A percentile compares a stretch with the other conserved stretches of the same genome.
Conservation (phyloP, 1,284 basidiomycete genomes). For the Cryptococcus maquisensis region DNA sequence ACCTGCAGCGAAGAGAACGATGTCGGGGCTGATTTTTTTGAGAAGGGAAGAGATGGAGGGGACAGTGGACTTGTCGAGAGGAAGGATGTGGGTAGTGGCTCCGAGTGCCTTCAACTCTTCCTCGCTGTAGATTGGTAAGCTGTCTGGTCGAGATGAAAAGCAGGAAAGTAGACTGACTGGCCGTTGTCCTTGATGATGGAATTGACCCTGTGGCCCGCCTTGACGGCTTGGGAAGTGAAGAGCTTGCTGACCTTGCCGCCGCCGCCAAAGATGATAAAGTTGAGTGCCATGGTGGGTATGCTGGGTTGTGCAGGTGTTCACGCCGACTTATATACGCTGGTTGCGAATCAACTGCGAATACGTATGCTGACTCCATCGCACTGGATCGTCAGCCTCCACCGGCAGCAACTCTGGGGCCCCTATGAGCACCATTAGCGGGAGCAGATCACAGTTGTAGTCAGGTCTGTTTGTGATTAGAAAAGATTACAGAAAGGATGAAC, state of each 20-base stretch:
- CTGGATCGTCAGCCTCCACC: too few relatives aligned
- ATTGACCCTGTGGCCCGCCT: conserved; percentile 52
- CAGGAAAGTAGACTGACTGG: conserved; percentile 30
- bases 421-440: too few relatives aligned
- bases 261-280: conserved; percentile 44
- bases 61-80: conserved; percentile 58
- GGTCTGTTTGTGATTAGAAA: too few relatives aligned
- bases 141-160: not conserved
- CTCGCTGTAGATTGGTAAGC: conserved; percentile 21
- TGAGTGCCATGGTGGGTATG: conserved; percentile 1
- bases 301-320: not conserved
- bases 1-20: conserved; percentile 65
- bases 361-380: too few relatives aligned
- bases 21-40: conserved; percentile 51
- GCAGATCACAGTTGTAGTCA: too few relatives aligned
- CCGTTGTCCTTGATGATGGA: conserved; percentile 57
- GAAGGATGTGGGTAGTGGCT: conserved; percentile 58
- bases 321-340: too few relatives aligned
- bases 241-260: conserved; percentile 54
- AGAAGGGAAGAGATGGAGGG: conserved; percentile 56
- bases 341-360: too few relatives aligned
- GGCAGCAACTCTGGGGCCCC: too few relatives aligned
- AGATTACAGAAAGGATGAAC: too few relatives aligned
- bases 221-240: conserved; percentile 54
- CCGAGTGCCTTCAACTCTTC: conserved; percentile 53